phyloP scores from a whole-genome alignment of 352 stramenopile species.

The Pilasporangium apinafurcum region DNA sequence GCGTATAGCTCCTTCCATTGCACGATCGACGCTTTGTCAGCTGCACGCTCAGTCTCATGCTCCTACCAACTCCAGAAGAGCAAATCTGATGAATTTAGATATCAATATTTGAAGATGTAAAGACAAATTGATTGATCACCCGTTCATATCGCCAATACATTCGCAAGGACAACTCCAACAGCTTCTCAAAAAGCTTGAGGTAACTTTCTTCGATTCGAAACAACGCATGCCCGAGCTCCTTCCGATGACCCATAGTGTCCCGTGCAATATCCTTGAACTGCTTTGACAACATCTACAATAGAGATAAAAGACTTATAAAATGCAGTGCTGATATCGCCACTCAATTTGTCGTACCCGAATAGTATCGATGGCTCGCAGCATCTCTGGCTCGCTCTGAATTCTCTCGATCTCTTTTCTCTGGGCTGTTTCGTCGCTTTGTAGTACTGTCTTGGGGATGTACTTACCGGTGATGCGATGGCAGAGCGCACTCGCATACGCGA shows the following conservation, averaged over 20 bases:
- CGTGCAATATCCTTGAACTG: slow-evolving; percentile 67
- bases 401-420: slow-evolving; percentile 52
- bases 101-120: too few species aligned
- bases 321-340: neutral
- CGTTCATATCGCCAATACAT: slow-evolving; percentile 73
- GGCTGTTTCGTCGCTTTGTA: slow-evolving; percentile 32
- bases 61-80: slow-evolving; percentile 3
- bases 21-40: slow-evolving; percentile 31
- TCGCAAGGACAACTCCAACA: slow-evolving; percentile 60
- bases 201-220: slow-evolving; percentile 74
- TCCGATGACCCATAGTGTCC: slow-evolving; percentile 53
- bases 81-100: neutral
- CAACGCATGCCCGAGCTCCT: slow-evolving; percentile 51
- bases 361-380: slow-evolving; percentile 41
- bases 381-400: slow-evolving; percentile 50
- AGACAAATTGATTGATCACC: neutral
- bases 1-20: slow-evolving; percentile 50
- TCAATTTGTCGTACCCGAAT: slow-evolving; percentile 20
- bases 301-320: neutral
- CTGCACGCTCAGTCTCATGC: slow-evolving; percentile 30
- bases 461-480: slow-evolving; percentile 57
- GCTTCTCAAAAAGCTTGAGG: slow-evolving; percentile 68
- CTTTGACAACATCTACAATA: slow-evolving; percentile 30
- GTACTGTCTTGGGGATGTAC: slow-evolving; percentile 38
- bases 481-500: slow-evolving; percentile 57